A percentile compares a stretch with the other conserved stretches of the same genome.
These are phyloP conservation scores for Phylloboletellus chloephorus DNA, from an alignment of 1,284 basidiomycete species.

Conservation along the genomic window DNA sequence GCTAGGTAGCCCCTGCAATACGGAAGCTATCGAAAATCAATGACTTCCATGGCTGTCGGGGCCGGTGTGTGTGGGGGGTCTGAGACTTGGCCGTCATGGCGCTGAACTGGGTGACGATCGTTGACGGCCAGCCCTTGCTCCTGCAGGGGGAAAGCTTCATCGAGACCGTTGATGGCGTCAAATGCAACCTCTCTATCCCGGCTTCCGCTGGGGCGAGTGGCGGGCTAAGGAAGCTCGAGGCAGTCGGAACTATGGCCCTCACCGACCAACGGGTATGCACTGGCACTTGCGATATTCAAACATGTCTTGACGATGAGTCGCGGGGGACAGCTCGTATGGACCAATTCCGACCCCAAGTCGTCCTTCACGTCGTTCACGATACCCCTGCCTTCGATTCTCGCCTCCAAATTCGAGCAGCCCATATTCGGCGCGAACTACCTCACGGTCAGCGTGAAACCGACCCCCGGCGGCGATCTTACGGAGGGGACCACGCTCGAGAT, in stretches of 20 bases:
- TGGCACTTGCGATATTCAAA: conserved; percentile 5
- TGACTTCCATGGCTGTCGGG: too few relatives aligned
- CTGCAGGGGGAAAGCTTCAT: conserved; percentile 59
- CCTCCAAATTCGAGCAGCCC: conserved; percentile 70
- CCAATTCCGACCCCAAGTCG: conserved; percentile 36
- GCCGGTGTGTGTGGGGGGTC: too few relatives aligned
- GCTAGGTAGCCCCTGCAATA: conserved; percentile 30
- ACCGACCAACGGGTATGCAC: conserved; percentile 66
- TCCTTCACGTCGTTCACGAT: conserved; percentile 48
- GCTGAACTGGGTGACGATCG: conserved; percentile 71
- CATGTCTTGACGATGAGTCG: conserved; percentile 5
- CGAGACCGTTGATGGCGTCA: conserved; percentile 50
- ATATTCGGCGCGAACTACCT: conserved; percentile 66
- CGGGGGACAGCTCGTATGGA: conserved; percentile 57
- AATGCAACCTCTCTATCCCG: conserved; percentile 55
- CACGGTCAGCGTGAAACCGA: conserved; percentile 58
- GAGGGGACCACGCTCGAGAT: conserved; percentile 61
- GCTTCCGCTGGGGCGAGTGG: conserved; percentile 49
- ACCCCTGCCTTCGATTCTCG: conserved; percentile 58
- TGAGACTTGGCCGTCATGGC: conserved; percentile 47
- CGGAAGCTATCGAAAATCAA: not conserved
- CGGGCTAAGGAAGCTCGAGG: conserved; percentile 54
- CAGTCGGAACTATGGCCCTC: conserved; percentile 52
- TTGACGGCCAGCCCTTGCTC: conserved; percentile 53
- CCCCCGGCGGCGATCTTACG: conserved; percentile 57